Evolutionary conservation across 2,329 filamentous ascomycete species (phyloP).

Genomic region (Penicillium thymicola): DNA sequence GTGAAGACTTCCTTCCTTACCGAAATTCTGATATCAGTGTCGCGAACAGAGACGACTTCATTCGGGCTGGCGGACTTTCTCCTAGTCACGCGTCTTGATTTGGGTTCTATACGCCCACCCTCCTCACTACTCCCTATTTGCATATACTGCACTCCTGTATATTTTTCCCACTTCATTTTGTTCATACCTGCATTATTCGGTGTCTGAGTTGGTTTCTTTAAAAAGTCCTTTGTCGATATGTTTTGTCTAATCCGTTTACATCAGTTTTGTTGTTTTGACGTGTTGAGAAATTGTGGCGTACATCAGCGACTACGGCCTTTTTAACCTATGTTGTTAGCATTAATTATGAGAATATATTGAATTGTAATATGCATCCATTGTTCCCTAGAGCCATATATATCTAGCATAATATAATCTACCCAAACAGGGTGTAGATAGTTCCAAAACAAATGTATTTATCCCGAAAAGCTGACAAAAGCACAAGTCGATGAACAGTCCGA

Average conservation of each 20-base stretch:
- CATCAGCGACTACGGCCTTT: not conserved
- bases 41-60: conserved; percentile 35
- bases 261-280: not conserved
- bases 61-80: conserved; percentile 24
- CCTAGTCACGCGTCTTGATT: conserved; percentile 2
- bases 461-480: conserved; percentile 5
- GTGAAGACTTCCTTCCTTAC: conserved; percentile 36
- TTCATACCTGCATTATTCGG: conserved; percentile 7
- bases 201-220: not conserved
- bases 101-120: not conserved
- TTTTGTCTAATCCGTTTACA: not conserved
- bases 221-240: not conserved
- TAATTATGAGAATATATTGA: not conserved
- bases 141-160: conserved; percentile 5
- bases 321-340: not conserved
- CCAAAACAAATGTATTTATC: not conserved
- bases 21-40: conserved; percentile 39
- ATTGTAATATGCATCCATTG: not conserved
- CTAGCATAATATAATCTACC: not conserved
- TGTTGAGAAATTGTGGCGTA: not conserved
- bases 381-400: not conserved
- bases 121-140: not conserved
- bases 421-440: not conserved
- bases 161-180: not conserved
- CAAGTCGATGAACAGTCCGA: conserved; percentile 18